Evolutionary conservation across 2,329 filamentous ascomycete genomes (phyloP), one percentile per base, ranked within the genome.

Genomic region (Chaetomiaceae sp.): DNA sequence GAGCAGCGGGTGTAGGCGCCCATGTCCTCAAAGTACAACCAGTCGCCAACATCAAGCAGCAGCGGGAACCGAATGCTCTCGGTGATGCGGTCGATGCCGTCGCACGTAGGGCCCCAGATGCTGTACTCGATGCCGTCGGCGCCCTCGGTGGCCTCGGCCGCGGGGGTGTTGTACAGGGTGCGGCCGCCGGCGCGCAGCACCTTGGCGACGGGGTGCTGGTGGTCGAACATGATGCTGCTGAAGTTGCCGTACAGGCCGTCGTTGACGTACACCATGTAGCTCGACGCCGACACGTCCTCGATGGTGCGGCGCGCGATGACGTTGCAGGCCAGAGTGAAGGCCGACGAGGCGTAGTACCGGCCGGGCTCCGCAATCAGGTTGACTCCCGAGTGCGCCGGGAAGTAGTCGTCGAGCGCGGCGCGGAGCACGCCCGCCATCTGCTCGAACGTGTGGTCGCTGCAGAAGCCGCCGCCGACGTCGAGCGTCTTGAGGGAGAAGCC

Each of bases 21-120:
- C 94, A 99, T 99, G 58, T 96, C 84, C 75, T 96, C 90, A 72
- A 99, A 99, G 76, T 95, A 99, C 51, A 99, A 79, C 94, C 94
- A 99, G 71, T 99, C 94, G 48, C 94, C 94, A 7, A 96, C 89
- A 66, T 96, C 86, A 39, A 99, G 76, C 44, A 87, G 80, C 49
- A 88, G 84, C 31, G 83, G 75, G 65, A 96, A 89, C 58, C 79
- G 82, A 70, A 88, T 89, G 67, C 85, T 88, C 69, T 89, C 83
- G 46, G 87, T 83, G 72, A 99, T 95, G 70, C 91, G 88, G 72
- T 99, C 94, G 65, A 99, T 97, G 56, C 94, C 92, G 68, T 99
- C 94, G 68, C 94, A 99, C 15, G 94, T 97, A 1, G 94, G 94
- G 6, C 94, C 94, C 92, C 94, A 99, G 73, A 99, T 88, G 20